Evolutionary conservation across 495 filamentous ascomycete genomes (phyloP).

Genomic region (Pyrenula massariospora): DNA sequence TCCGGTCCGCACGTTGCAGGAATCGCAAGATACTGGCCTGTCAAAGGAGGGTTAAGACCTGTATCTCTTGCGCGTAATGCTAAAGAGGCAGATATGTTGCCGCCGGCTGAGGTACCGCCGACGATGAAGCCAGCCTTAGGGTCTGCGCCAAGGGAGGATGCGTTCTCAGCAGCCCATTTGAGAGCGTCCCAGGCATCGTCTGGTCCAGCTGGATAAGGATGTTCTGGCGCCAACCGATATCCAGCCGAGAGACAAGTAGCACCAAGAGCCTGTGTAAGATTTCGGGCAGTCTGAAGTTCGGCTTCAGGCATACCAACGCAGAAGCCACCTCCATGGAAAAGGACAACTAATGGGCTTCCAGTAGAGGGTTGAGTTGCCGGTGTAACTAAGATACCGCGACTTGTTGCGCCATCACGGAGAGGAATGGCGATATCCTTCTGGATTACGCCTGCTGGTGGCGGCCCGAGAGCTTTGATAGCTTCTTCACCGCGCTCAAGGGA

Average conservation of each 20-base stretch:
- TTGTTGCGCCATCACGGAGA: not conserved
- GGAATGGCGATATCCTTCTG: not conserved
- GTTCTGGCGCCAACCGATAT: constrained; percentile 10
- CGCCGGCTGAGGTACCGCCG: constrained; percentile 8
- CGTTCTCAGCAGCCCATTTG: constrained; percentile 9
- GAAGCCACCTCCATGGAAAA: constrained; percentile 33
- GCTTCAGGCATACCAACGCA: constrained; percentile 21
- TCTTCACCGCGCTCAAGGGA: not conserved
- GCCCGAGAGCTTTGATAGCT: not conserved
- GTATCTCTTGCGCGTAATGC: constrained; percentile 28
- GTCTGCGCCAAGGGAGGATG: constrained; percentile 5
- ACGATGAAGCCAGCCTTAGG: constrained; percentile 7
- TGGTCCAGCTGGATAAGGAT: constrained; percentile 6
- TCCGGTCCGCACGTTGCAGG: constrained; percentile 12
- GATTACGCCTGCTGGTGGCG: not conserved
- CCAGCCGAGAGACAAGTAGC: constrained; percentile 21
- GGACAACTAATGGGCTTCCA: constrained; percentile 27
- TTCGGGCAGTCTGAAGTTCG: constrained; percentile 16
- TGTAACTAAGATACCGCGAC: constrained; percentile 4
- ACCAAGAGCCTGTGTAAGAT: constrained; percentile 16
- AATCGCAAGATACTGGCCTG: constrained; percentile 30
- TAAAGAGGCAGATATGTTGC: constrained; percentile 12
- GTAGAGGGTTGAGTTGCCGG: constrained; percentile 13
- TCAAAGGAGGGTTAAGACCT: constrained; percentile 26
- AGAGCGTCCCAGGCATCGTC: constrained; percentile 10